phyloP scores from a whole-genome alignment of 73 alveolate species.

The Paramecium tetraurelia region DNA sequence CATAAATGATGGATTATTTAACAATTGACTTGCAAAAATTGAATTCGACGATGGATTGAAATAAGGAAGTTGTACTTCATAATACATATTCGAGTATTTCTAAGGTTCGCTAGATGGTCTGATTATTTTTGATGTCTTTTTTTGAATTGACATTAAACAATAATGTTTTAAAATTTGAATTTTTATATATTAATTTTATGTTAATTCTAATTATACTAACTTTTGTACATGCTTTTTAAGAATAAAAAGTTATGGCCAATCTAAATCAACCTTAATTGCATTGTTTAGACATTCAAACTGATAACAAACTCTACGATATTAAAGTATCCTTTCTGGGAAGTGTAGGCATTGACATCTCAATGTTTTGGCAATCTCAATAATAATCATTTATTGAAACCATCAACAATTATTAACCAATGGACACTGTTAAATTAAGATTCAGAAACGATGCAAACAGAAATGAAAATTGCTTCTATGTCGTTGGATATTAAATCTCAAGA shows the following conservation, averaged over 20 bases:
- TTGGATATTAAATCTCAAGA: slow-evolving; percentile 17
- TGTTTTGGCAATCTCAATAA: neutral
- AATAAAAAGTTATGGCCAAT: neutral
- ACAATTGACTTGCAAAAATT: neutral
- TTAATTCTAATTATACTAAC: neutral
- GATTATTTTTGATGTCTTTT: neutral
- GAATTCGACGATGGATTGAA: neutral
- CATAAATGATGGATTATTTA: slow-evolving; percentile 20
- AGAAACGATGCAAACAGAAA: neutral
- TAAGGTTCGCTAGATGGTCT: neutral
- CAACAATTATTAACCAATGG: neutral
- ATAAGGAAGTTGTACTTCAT: slow-evolving; percentile 20
- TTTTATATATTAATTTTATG: neutral
- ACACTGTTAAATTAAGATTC: neutral
- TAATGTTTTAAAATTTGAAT: neutral
- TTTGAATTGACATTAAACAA: slow-evolving; percentile 33
- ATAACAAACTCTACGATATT: neutral
- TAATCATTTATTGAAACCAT: neutral
- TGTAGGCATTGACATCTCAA: neutral
- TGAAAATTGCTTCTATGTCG: neutral
- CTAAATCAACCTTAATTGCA: neutral
- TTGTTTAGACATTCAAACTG: neutral
- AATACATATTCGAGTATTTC: neutral
- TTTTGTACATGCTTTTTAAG: neutral
- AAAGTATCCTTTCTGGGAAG: slow-evolving; percentile 2